Evolutionary conservation across 2,329 filamentous ascomycete genomes (phyloP).

Genomic region (Endocalyx cinctus): DNA sequence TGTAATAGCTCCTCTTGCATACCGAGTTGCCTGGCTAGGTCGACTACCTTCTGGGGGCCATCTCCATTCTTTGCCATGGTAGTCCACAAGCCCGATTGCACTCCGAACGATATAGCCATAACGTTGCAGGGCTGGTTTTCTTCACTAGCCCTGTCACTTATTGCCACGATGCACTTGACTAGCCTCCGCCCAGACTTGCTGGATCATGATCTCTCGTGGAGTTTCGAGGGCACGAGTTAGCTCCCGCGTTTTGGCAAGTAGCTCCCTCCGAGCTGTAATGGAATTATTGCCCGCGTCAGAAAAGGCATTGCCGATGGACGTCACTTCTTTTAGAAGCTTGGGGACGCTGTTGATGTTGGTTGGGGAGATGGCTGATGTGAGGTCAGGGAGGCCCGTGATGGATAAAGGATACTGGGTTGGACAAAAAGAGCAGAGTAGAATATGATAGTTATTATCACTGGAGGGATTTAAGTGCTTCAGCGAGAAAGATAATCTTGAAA

Average conservation of each 20-base stretch:
- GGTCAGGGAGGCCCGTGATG: not conserved
- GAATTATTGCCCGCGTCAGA: not conserved
- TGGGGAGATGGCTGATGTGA: conserved; percentile 2
- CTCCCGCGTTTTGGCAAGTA: conserved; percentile 5
- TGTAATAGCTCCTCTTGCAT: conserved; percentile 6
- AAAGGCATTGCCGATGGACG: conserved; percentile 2
- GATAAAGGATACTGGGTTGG: not conserved
- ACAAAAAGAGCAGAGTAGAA: too few species aligned
- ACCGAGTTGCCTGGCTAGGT: conserved; percentile 5
- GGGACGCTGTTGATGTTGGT: conserved; percentile 4
- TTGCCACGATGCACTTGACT: not conserved
- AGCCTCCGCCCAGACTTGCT: conserved; percentile 4
- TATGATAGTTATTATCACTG: too few species aligned
- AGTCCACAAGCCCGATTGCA: conserved; percentile 6
- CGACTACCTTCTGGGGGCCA: conserved; percentile 3
- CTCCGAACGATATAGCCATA: conserved; percentile 9
- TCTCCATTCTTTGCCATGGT: conserved; percentile 7
- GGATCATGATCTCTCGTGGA: conserved; percentile 7
- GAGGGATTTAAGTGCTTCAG: too few species aligned
- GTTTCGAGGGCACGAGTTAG: conserved; percentile 6
- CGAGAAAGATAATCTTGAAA: too few species aligned
- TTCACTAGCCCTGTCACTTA: conserved; percentile 1
- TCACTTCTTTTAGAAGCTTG: conserved; percentile 4
- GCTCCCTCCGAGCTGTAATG: conserved; percentile 1
- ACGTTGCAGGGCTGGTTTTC: conserved; percentile 5